Evolutionary conservation across 768 basidiomycete genomes (phyloP), one percentile per base, ranked within the genome.

Genomic region (Lactifluus subvellereus): DNA sequence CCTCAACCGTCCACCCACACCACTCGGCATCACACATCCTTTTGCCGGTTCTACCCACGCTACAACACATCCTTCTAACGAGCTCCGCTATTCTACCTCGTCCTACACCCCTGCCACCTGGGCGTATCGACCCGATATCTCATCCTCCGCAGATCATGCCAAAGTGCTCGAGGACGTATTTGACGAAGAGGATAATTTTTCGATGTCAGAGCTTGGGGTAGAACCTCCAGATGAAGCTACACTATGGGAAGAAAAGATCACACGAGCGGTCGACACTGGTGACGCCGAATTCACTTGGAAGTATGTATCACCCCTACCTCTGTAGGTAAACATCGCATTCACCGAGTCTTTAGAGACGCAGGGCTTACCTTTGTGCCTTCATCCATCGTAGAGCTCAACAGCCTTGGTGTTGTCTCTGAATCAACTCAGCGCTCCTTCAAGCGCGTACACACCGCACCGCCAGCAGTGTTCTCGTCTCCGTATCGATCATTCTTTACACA

Each of bases 241-340:
- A 2, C 10, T 57, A 10, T 65, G 64, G 64, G 56, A 62, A 33
- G 61, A 63, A 30, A 57, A 20, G 22, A 62, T 65, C 7, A 51
- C 60, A 10, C 47, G 61, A 62, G 55, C 60, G 8, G 60, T 65
- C 5, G 64, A 65, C 37, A 62, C 40, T 22, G 64, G 64, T 16
- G 64, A 63, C 27, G 48, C 53, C 4, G 58, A 54, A 43, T 64
- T 64, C n/a, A 64, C 62, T 14, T 64, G 58, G 58, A 64, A 64
- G 62, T 64, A 55, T 0, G 62, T 54, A 2, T 11, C 49, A 4
- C 16, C 22, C 3, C 37, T n/a, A 27, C 13, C 14, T 13, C n/a
- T 18, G 2, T 11, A 32, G 0, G 22, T 45, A 20, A n/a, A 43
- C 6, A 20, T 16, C 30, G 43, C 33, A 32, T 49, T 64, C 0